Percentiles rank a stretch among this genome's conserved stretches.
phyloP scores from a whole-genome alignment of 352 stramenopile genomes.

The Phytopythium mirpurense region DNA sequence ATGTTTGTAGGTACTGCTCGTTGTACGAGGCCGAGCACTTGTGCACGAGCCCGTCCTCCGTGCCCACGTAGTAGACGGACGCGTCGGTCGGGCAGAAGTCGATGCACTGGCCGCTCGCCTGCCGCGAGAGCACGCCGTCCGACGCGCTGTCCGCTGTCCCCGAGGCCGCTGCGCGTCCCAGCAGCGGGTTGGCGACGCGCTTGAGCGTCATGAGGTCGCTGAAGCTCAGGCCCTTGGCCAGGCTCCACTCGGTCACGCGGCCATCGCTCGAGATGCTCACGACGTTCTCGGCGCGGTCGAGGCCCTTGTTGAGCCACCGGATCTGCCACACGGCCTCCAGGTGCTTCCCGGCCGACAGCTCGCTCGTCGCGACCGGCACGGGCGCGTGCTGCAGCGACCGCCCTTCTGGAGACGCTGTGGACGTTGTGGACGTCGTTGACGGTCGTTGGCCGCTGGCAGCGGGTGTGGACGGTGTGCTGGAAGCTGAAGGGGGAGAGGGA shows the following conservation, averaged over 20 bases:
- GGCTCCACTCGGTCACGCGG: conserved; percentile 90
- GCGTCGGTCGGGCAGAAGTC: conserved; percentile 78
- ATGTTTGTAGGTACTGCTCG: conserved; percentile 92
- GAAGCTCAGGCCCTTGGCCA: conserved; percentile 89
- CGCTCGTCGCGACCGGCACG: conserved; percentile 48
- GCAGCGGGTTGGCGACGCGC: conserved; percentile 59
- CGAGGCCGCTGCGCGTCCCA: conserved; percentile 20
- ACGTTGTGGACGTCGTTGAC: conserved; percentile 1
- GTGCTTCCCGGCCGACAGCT: conserved; percentile 66
- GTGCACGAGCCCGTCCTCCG: conserved; percentile 90
- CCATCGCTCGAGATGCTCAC: conserved; percentile 90
- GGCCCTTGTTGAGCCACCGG: conserved; percentile 88
- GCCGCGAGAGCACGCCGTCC: conserved; percentile 83
- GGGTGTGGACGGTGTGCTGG: background rate
- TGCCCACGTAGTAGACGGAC: conserved; percentile 88
- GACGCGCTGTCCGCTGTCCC: conserved; percentile 13
- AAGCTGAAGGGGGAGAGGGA: conserved; percentile 6
- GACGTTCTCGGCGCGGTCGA: conserved; percentile 78
- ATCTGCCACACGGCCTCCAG: conserved; percentile 91
- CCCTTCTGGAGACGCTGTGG: background rate
- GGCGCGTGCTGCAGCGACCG: conserved; percentile 16
- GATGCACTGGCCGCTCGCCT: conserved; percentile 84
- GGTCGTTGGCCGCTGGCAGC: conserved; percentile 1
- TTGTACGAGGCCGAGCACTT: conserved; percentile 93
- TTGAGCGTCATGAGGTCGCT: conserved; percentile 91